Evolutionary conservation across 345 rosid genomes (phyloP).

Genomic region (Citrus maxima): DNA sequence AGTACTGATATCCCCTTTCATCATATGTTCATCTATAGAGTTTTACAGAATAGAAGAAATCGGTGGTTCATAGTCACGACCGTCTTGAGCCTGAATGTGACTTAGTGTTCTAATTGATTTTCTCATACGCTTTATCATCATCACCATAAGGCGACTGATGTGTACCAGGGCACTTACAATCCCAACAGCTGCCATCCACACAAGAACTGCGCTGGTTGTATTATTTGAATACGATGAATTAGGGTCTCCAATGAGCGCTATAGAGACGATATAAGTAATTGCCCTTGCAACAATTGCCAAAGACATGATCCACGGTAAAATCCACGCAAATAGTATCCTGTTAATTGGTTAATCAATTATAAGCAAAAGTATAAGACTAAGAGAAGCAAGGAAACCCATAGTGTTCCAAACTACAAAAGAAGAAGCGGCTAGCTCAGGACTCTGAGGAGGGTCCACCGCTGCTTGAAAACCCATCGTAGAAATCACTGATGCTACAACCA

Average conservation of each 20-base stretch:
- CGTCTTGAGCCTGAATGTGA: no score
- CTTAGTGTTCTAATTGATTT: no score
- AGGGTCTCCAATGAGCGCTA: background rate
- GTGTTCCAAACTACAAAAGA: background rate
- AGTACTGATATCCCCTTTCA: no score
- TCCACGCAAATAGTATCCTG: background rate
- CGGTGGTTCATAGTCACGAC: no score
- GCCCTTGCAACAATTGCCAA: slow-evolving; percentile 3
- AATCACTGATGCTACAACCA: slow-evolving; percentile 33
- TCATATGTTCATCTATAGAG: no score
- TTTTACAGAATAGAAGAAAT: no score
- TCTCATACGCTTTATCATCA: no score
- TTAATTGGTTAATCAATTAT: slow-evolving; percentile 12
- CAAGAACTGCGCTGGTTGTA: background rate
- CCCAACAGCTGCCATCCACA: background rate
- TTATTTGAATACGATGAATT: rapidly evolving
- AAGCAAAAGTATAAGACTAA: slow-evolving; percentile 19
- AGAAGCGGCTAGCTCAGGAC: background rate
- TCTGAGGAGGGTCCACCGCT: slow-evolving; percentile 22
- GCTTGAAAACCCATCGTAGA: slow-evolving; percentile 34
- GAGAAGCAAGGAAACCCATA: slow-evolving; percentile 17
- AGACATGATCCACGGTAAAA: slow-evolving; percentile 29
- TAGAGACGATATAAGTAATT: background rate
- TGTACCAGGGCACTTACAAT: background rate
- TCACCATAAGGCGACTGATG: background rate